Conservation (phyloP, 345 rosid species). For the Hibiscus mutabilis region DNA sequence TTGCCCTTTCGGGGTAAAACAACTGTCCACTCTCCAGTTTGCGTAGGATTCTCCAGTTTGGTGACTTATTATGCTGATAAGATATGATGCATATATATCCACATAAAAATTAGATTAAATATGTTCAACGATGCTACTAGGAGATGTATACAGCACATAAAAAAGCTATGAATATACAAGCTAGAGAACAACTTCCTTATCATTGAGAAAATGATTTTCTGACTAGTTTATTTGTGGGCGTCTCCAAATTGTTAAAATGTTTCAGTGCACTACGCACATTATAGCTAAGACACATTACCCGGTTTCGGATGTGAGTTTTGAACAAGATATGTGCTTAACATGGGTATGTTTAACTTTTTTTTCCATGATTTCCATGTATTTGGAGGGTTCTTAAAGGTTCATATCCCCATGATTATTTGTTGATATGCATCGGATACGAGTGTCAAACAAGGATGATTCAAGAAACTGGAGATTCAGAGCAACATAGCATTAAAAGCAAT, state of each 20-base stretch:
- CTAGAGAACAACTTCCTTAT: neutral
- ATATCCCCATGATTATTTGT: neutral
- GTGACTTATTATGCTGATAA: neutral
- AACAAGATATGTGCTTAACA: neutral
- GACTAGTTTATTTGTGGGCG: too few species aligned
- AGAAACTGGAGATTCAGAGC: neutral
- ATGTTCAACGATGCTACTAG: neutral
- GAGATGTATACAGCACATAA: neutral
- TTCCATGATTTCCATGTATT: neutral
- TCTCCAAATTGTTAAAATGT: neutral
- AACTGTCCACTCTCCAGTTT: constrained; percentile 67
- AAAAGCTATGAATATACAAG: neutral
- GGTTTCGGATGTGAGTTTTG: neutral
- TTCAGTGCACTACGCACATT: neutral
- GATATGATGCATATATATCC: neutral
- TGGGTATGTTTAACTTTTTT: neutral
- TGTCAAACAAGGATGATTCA: neutral
- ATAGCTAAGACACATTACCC: neutral
- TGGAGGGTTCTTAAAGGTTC: neutral
- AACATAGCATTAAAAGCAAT: neutral
- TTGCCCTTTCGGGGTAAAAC: constrained; percentile 54
- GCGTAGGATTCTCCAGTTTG: constrained; percentile 18
- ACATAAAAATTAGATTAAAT: neutral
- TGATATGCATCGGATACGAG: neutral
- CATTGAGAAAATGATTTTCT: neutral